Evolutionary conservation across 306 rosid species (phyloP).

Genomic region (Glycine tomentella): DNA sequence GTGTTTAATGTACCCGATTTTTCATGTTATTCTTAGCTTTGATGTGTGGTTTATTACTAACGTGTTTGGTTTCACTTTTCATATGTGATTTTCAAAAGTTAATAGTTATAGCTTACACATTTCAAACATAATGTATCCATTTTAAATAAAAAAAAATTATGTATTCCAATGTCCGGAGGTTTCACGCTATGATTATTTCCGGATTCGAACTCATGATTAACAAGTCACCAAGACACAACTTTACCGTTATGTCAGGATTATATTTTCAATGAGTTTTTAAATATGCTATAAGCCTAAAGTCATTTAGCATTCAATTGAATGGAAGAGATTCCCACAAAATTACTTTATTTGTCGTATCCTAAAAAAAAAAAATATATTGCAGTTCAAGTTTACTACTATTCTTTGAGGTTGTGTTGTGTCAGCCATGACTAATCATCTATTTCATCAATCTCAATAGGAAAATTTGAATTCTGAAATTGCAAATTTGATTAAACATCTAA

Average conservation of each 20-base stretch:
- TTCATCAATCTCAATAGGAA: conserved; percentile 17
- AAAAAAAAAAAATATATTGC: not conserved
- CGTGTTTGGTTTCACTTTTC: too few relatives aligned
- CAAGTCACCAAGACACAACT: too few relatives aligned
- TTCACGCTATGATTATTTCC: too few relatives aligned
- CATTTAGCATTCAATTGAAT: conserved; percentile 27
- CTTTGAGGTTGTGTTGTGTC: conserved; percentile 7
- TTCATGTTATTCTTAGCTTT: not conserved
- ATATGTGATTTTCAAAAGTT: too few relatives aligned
- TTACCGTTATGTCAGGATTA: too few relatives aligned
- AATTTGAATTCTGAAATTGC: conserved; percentile 18
- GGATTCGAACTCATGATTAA: too few relatives aligned
- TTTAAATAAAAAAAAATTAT: too few relatives aligned
- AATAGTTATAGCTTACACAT: too few relatives aligned
- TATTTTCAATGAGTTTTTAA: too few relatives aligned
- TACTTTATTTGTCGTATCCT: not conserved
- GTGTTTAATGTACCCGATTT: not conserved
- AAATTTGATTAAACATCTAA: conserved; percentile 1
- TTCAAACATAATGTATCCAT: too few relatives aligned
- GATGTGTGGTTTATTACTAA: not conserved
- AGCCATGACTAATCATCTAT: too few relatives aligned
- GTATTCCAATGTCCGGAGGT: too few relatives aligned
- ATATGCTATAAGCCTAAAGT: not conserved
- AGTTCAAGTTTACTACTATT: conserved; percentile 15
- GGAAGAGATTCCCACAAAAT: conserved; percentile 2